Evolutionary conservation across 148 eudicot species (phyloP), one percentile per base, ranked within the genome.

Genomic region (Polygonum maritimum): DNA sequence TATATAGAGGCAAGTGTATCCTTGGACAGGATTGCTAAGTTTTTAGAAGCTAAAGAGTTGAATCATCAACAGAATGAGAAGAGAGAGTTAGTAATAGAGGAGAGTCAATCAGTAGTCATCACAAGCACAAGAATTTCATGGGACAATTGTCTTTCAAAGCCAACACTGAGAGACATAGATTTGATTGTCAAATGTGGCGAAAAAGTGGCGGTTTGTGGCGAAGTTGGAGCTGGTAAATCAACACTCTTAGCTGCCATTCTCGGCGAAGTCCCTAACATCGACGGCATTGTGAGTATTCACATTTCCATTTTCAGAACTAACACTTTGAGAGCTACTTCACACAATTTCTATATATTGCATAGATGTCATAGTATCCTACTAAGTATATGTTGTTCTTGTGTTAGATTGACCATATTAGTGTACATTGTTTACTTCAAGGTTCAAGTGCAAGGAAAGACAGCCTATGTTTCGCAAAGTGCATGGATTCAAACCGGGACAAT

Each of bases 1-100:
- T 78, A 67, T 22, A 80, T 82, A 48, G 83, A 85, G 69, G 78
- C 83, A 76, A 80, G 71, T 7, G 85, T 85, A 39, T 78, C 87
- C 0, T 76, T 82, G 15, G 45, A 72, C 47, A 80, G 85, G 31
- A 82, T 85, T 6, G 62, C 36, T 49, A 76, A 76, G 79, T 85
- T 85, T 76, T 76, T 85, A 1, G 80, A 82, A 69, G 87, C 78
- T 12, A 78, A 81, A 0, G 87, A 85, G 70, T 18, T 85, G 71
- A 71, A 82, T 48, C 14, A 40, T 45, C 47, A 63, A 51, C 77
- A 60, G 70, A 52, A 13, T 31, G 60, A 51, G 39, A 52, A 73
- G 22, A 49, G 14, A 12, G 8, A 41, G n/a, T 2, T 48, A 26
- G 31, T 26, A 26, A 26, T 26, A 69, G 31, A 73, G 48, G 35